Evolutionary conservation across 164 flowering plant genomes (phyloP).

Genomic region (Sextonia rubra): DNA sequence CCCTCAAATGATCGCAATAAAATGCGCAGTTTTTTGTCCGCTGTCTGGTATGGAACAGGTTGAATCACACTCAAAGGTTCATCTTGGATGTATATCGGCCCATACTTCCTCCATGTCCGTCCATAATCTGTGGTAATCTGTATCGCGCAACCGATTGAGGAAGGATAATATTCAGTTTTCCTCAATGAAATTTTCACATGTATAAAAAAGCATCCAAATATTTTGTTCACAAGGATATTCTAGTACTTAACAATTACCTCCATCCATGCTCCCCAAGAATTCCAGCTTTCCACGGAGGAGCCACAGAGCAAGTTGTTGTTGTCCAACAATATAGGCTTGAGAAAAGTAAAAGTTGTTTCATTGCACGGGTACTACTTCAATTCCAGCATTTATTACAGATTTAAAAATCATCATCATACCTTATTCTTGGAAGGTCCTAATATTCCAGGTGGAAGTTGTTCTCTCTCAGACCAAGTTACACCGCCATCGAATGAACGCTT

Average conservation of each 20-base stretch:
- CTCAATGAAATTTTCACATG: neutral
- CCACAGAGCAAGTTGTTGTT: slow-evolving; percentile 80
- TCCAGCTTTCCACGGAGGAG: slow-evolving; percentile 97
- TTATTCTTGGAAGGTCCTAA: slow-evolving; percentile 90
- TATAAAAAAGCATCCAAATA: too few relatives aligned
- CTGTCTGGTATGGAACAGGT: slow-evolving; percentile 80
- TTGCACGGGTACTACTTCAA: neutral
- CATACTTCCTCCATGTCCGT: slow-evolving; percentile 75
- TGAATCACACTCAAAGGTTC: slow-evolving; percentile 73
- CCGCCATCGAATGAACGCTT: slow-evolving; percentile 82
- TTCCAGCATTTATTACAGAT: neutral
- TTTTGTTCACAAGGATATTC: neutral
- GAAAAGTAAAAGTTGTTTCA: slow-evolving; percentile 1
- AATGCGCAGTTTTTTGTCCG: slow-evolving; percentile 63
- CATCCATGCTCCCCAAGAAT: slow-evolving; percentile 97
- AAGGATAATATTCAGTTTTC: neutral
- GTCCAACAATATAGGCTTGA: slow-evolving; percentile 79
- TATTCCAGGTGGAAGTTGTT: slow-evolving; percentile 97
- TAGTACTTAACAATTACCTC: slow-evolving; percentile 52
- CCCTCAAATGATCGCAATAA: slow-evolving; percentile 62
- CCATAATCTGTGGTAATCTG: slow-evolving; percentile 78
- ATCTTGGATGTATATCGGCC: slow-evolving; percentile 63
- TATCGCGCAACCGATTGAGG: slow-evolving; percentile 2
- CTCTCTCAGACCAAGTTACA: slow-evolving; percentile 71
- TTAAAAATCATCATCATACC: slow-evolving; percentile 29